phyloP scores from a whole-genome alignment of 1,284 basidiomycete genomes.

The Pascua sp. region DNA sequence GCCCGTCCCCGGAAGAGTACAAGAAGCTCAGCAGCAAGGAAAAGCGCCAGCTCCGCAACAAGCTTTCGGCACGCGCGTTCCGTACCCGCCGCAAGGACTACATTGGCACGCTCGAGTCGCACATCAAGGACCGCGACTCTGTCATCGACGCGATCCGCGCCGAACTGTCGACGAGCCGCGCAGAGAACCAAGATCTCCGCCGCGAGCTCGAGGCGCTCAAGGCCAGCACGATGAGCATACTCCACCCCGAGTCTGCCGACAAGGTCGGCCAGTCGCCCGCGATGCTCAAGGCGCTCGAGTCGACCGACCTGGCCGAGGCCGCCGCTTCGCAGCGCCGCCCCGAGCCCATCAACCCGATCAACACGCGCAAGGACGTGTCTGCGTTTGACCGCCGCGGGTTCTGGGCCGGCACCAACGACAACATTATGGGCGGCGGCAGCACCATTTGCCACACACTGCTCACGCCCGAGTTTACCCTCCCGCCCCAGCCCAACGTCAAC shows the following conservation, averaged over 20 bases:
- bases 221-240: conserved; percentile 54
- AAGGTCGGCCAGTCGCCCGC: conserved; percentile 39
- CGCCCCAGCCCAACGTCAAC: conserved; percentile 65
- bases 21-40: conserved; percentile 93
- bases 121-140: conserved; percentile 86
- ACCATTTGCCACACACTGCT: conserved; percentile 82
- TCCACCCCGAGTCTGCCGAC: conserved; percentile 43
- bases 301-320: conserved; percentile 8
- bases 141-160: conserved; percentile 82
- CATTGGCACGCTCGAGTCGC: conserved; percentile 85
- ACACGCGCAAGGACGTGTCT: conserved; percentile 74
- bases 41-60: conserved; percentile 92
- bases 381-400: conserved; percentile 55
- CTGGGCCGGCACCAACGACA: conserved; percentile 61
- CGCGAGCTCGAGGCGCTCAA: conserved; percentile 81
- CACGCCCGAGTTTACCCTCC: conserved; percentile 59
- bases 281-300: conserved; percentile 37
- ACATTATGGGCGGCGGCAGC: conserved; percentile 59
- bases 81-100: conserved; percentile 92
- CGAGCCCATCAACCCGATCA: conserved; percentile 55
- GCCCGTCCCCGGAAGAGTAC: conserved; percentile 75
- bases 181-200: conserved; percentile 77
- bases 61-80: conserved; percentile 94
- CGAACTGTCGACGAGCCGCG: conserved; percentile 72
- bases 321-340: conserved; percentile 10